A percentile compares a stretch with the other conserved stretches of the same genome.
Conservation (phyloP, 805 yeast species). For the Sungouiella thailandica region DNA sequence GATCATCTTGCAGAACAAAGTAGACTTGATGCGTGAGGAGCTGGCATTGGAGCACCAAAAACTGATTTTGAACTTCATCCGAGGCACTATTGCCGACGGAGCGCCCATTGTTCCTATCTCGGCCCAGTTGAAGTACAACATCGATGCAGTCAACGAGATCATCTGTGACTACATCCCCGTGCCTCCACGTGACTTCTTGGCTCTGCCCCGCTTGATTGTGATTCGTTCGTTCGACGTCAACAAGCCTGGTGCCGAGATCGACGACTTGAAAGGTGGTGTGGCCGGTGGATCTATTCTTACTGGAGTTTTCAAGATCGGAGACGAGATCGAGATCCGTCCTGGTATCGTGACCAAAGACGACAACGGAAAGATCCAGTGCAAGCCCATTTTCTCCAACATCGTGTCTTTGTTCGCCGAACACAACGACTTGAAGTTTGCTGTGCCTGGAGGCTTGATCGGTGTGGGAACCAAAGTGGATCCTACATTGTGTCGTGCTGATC, state of each 20-base stretch:
- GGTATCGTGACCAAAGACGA: conserved; percentile 98
- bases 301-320: conserved; percentile 96
- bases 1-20: conserved; percentile 94
- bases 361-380: conserved; percentile 82
- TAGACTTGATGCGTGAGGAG: conserved; percentile 97
- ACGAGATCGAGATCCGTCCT: conserved; percentile 97
- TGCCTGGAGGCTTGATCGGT: conserved; percentile 99
- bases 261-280: conserved; percentile 98
- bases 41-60: conserved; percentile 93
- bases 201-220: conserved; percentile 91
- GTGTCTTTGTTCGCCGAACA: conserved; percentile 95
- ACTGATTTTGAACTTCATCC: conserved; percentile 84
- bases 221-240: conserved; percentile 98
- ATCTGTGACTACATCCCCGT: conserved; percentile 94
- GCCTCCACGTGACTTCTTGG: conserved; percentile 91
- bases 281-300: conserved; percentile 98
- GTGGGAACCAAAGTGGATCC: conserved; percentile 99
- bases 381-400: conserved; percentile 91
- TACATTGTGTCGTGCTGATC: conserved; percentile 97
- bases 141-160: conserved; percentile 96
- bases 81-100: conserved; percentile 98
- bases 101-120: conserved; percentile 99
- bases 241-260: conserved; percentile 97
- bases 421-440: conserved; percentile 96
- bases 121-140: conserved; percentile 97